Percentiles rank a stretch among this genome's conserved stretches.
These are phyloP conservation scores for Hypoxylon perforatum DNA, from an alignment of 495 filamentous ascomycete genomes.

Conservation along the genomic window DNA sequence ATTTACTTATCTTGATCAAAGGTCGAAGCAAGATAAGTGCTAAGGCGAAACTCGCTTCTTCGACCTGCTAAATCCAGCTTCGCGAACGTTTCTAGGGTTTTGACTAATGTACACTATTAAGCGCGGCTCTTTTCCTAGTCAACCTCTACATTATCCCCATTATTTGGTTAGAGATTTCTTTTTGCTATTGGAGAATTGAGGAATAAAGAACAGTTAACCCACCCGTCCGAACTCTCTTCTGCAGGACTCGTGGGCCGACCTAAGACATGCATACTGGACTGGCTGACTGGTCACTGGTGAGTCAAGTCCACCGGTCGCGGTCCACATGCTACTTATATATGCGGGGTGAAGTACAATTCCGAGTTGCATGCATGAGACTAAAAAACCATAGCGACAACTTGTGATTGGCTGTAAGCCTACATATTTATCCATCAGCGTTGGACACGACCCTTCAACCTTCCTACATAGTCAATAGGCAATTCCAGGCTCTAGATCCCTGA, in stretches of 20 bases:
- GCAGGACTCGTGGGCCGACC: not conserved
- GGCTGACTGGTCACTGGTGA: constrained; percentile 16
- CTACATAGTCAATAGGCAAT: constrained; percentile 4
- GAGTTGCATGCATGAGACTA: constrained; percentile 33
- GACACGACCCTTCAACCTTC: constrained; percentile 13
- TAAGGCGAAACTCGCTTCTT: not conserved
- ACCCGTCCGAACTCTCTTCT: not conserved
- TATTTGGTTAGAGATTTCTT: not conserved
- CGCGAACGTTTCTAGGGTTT: not conserved
- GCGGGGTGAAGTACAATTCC: constrained; percentile 16
- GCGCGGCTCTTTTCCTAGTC: not conserved
- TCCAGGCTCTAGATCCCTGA: constrained; percentile 5
- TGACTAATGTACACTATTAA: not conserved
- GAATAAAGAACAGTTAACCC: not conserved
- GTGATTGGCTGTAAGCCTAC: constrained; percentile 23
- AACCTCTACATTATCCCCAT: not conserved
- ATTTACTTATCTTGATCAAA: not conserved
- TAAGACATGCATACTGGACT: not conserved
- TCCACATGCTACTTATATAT: constrained; percentile 1
- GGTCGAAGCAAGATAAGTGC: not conserved
- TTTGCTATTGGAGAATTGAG: not conserved
- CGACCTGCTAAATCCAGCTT: not conserved
- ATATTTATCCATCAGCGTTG: constrained; percentile 9
- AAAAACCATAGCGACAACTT: not conserved
- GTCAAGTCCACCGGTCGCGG: constrained; percentile 21